Evolutionary conservation across 2,329 filamentous ascomycete species (phyloP).

Genomic region (Apiospora malaysiana): DNA sequence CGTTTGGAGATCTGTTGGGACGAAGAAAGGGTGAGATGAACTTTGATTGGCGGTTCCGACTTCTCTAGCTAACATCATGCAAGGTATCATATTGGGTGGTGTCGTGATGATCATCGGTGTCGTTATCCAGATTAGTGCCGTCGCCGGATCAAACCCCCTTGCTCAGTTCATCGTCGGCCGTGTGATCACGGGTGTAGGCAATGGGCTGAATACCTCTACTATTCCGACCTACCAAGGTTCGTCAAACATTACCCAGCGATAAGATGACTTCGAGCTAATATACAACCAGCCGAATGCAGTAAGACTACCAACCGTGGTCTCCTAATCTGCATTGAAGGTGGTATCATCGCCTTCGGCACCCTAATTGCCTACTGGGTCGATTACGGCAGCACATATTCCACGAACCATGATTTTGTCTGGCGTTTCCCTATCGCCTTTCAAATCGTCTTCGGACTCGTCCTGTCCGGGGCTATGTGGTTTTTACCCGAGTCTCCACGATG

Average conservation of each 20-base stretch:
- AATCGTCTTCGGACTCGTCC: constrained; percentile 49
- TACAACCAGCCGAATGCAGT: constrained; percentile 47
- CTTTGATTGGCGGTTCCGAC: neutral
- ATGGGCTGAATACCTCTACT: constrained; percentile 55
- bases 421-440: constrained; percentile 61
- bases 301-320: constrained; percentile 50
- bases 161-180: constrained; percentile 55
- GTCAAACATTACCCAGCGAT: neutral
- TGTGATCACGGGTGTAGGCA: constrained; percentile 58
- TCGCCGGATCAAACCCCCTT: constrained; percentile 36
- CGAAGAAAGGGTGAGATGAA: constrained; percentile 46
- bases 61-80: neutral
- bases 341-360: constrained; percentile 51
- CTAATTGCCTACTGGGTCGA: constrained; percentile 57
- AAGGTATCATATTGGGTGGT: constrained; percentile 25
- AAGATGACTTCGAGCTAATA: neutral
- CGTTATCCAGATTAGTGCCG: constrained; percentile 58
- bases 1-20: constrained; percentile 58
- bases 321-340: constrained; percentile 52
- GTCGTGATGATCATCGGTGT: constrained; percentile 65
- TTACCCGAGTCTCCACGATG: constrained; percentile 37
- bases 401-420: constrained; percentile 52
- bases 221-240: constrained; percentile 53
- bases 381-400: constrained; percentile 53
- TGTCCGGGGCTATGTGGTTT: constrained; percentile 50